Percentiles rank a stretch among this genome's conserved stretches.
Conservation (phyloP, 345 rosid genomes). For the Rubroshorea leprosula region DNA sequence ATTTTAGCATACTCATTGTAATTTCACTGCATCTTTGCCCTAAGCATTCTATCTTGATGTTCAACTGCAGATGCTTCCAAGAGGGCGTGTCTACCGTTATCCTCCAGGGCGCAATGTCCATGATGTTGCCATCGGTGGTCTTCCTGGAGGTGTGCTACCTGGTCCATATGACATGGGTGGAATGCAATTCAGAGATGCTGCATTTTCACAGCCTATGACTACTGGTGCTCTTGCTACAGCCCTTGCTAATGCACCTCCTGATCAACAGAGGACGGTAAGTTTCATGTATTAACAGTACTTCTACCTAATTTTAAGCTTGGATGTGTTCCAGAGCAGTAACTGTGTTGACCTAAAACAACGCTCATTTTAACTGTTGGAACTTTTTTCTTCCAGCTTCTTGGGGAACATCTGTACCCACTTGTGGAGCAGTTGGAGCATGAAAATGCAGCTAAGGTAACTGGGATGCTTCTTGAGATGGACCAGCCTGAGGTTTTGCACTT, state of each 20-base stretch:
- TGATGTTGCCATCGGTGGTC: conserved; percentile 56
- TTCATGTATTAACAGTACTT: not conserved
- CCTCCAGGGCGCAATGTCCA: conserved; percentile 80
- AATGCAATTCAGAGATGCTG: conserved; percentile 55
- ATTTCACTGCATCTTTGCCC: not conserved
- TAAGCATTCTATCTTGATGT: not conserved
- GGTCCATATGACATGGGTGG: conserved; percentile 67
- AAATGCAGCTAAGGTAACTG: conserved; percentile 70
- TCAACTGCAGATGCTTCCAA: conserved; percentile 60
- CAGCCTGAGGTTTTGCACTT: conserved; percentile 71
- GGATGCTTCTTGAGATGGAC: conserved; percentile 86
- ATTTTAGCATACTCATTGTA: no score
- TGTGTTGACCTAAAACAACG: not conserved
- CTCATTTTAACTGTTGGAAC: not conserved
- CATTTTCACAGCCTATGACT: conserved; percentile 38
- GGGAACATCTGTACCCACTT: conserved; percentile 68
- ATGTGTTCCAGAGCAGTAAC: not conserved
- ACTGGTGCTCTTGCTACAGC: conserved; percentile 65
- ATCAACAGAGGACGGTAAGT: conserved; percentile 73
- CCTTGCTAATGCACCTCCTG: conserved; percentile 60
- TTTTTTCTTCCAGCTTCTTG: conserved; percentile 40
- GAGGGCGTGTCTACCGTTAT: conserved; percentile 67
- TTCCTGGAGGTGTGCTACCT: conserved; percentile 68
- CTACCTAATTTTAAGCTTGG: not conserved
- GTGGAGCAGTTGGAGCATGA: conserved; percentile 72